Evolutionary conservation across 148 eudicot genomes (phyloP).

Genomic region (Diospyros kaki): DNA sequence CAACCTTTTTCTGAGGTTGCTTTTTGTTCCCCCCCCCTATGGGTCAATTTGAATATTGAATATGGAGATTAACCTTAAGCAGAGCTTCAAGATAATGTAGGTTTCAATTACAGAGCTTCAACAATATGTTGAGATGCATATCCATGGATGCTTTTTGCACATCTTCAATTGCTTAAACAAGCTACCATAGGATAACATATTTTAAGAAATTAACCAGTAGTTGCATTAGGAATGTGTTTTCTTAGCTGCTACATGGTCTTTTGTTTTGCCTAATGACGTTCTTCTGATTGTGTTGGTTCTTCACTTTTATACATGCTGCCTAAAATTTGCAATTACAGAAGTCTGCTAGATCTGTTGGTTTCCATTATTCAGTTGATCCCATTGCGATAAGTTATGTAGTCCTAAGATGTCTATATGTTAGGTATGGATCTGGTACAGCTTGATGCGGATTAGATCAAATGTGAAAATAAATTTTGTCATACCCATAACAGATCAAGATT

Average conservation of each 20-base stretch:
- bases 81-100: background rate
- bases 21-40: background rate
- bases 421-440: too few relatives aligned
- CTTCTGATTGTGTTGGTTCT: background rate
- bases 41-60: too few relatives aligned
- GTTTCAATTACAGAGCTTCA: background rate
- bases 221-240: background rate
- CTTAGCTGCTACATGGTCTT: background rate
- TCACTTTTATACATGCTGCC: background rate
- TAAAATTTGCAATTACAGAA: background rate
- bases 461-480: too few relatives aligned
- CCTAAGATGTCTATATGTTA: too few relatives aligned
- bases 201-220: background rate
- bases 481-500: too few relatives aligned
- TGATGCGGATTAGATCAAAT: too few relatives aligned
- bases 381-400: too few relatives aligned
- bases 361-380: too few relatives aligned
- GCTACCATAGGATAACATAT: background rate
- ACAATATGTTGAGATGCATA: background rate
- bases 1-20: background rate
- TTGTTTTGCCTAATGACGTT: background rate
- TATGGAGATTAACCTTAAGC: too few relatives aligned
- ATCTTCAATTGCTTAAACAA: background rate
- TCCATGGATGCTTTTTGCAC: background rate
- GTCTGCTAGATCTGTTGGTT: too few relatives aligned